Evolutionary conservation across 805 yeast species (phyloP).

Genomic region (Starmerella cellae): DNA sequence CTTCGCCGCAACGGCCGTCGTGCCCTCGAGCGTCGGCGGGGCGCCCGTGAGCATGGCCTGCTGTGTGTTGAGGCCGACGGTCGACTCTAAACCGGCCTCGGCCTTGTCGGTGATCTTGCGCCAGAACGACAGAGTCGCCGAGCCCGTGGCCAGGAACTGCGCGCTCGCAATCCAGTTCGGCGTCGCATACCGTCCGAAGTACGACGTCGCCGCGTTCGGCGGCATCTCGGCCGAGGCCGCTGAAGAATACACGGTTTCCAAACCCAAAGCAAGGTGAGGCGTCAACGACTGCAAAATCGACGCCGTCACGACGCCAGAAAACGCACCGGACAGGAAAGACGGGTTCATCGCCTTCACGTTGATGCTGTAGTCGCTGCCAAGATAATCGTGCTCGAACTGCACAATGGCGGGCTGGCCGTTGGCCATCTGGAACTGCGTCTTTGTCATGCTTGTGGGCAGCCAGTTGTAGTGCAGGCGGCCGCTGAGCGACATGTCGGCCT

Average conservation of each 20-base stretch:
- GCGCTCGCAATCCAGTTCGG: constrained; percentile 90
- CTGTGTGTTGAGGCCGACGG: constrained; percentile 39
- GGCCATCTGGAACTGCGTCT: constrained; percentile 78
- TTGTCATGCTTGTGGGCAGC: constrained; percentile 64
- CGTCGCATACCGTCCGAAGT: constrained; percentile 78
- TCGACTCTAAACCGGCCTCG: constrained; percentile 85
- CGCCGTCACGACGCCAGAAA: constrained; percentile 86
- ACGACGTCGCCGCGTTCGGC: constrained; percentile 82
- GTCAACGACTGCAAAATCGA: constrained; percentile 83
- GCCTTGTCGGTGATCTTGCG: constrained; percentile 83
- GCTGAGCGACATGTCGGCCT: constrained; percentile 68
- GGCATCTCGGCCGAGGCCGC: constrained; percentile 37
- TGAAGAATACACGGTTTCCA: constrained; percentile 75
- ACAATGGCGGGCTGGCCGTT: constrained; percentile 84
- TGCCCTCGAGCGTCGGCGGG: constrained; percentile 74
- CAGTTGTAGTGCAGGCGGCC: constrained; percentile 89
- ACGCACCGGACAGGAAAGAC: constrained; percentile 54
- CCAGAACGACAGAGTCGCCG: constrained; percentile 81
- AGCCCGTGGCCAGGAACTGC: constrained; percentile 86
- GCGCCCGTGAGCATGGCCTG: constrained; percentile 74
- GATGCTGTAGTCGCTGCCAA: constrained; percentile 74
- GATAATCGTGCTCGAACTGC: constrained; percentile 92
- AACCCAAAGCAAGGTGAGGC: constrained; percentile 70
- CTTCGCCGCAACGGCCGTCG: constrained; percentile 89
- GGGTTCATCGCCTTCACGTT: constrained; percentile 90